phyloP scores from a whole-genome alignment of 2,329 filamentous ascomycete species.

The Penicillium sp. region DNA sequence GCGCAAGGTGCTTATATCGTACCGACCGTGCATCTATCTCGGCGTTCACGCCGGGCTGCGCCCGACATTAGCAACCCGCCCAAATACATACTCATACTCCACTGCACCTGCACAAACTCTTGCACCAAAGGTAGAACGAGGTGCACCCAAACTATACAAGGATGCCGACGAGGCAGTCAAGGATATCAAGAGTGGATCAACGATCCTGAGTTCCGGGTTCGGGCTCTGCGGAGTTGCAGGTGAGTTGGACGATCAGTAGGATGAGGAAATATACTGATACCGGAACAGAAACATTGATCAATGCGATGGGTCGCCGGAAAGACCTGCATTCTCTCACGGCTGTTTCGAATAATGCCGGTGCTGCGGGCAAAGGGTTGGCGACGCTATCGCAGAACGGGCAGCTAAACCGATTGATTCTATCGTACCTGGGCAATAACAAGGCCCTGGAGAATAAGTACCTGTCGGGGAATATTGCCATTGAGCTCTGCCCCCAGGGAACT shows the following conservation, averaged over 20 bases:
- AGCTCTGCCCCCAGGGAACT: slow-evolving; percentile 67
- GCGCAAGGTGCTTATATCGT: slow-evolving; percentile 21
- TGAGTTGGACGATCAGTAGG: slow-evolving; percentile 29
- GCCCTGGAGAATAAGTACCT: slow-evolving; percentile 68
- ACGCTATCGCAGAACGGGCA: slow-evolving; percentile 65
- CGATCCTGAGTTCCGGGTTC: slow-evolving; percentile 70
- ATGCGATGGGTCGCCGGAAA: slow-evolving; percentile 56
- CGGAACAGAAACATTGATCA: slow-evolving; percentile 62
- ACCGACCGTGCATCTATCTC: slow-evolving; percentile 21
- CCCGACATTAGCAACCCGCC: slow-evolving; percentile 5
- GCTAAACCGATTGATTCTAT: slow-evolving; percentile 65
- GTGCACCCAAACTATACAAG: slow-evolving; percentile 35
- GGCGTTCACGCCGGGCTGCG: slow-evolving; percentile 15
- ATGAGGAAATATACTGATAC: neutral
- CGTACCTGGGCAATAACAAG: slow-evolving; percentile 74
- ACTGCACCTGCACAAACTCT: slow-evolving; percentile 10
- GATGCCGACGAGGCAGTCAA: slow-evolving; percentile 63
- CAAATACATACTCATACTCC: slow-evolving; percentile 23
- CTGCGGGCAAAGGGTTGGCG: slow-evolving; percentile 62
- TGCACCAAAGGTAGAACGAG: slow-evolving; percentile 28
- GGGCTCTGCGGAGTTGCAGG: slow-evolving; percentile 73
- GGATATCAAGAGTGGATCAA: slow-evolving; percentile 65
- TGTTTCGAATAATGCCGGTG: slow-evolving; percentile 75
- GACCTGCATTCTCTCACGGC: slow-evolving; percentile 61
- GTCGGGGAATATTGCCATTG: slow-evolving; percentile 66